Percentiles rank a stretch among this genome's conserved stretches.
These are phyloP conservation scores for Russula griseocarnosa DNA, from an alignment of 768 basidiomycete genomes.

Conservation along the genomic window DNA sequence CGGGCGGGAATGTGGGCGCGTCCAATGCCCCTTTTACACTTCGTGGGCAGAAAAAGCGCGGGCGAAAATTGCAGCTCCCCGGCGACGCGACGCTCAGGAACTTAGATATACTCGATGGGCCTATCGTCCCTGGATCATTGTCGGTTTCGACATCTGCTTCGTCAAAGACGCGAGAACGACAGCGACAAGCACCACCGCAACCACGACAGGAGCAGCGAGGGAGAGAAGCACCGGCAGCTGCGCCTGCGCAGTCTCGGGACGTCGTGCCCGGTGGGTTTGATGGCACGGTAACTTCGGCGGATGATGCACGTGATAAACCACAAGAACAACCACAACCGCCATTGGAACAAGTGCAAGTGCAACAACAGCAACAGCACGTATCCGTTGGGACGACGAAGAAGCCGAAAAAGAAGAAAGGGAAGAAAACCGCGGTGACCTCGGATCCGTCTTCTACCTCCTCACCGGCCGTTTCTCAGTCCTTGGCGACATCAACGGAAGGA, in stretches of 20 bases:
- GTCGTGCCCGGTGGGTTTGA: constrained; percentile 49
- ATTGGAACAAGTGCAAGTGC: not conserved
- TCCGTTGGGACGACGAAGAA: constrained; percentile 36
- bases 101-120: constrained; percentile 11
- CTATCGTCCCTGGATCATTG: constrained; percentile 2
- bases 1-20: not conserved
- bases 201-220: constrained; percentile 21
- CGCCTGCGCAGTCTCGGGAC: constrained; percentile 37
- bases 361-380: constrained; percentile 12
- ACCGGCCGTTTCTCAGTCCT: not conserved
- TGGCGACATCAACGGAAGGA: constrained; percentile 1
- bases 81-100: constrained; percentile 24
- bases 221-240: constrained; percentile 34
- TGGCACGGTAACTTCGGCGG: constrained; percentile 21
- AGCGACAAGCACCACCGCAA: not conserved
- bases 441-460: constrained; percentile 32
- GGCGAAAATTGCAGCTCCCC: constrained; percentile 28
- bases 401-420: constrained; percentile 44
- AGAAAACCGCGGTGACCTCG: constrained; percentile 30
- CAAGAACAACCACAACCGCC: not conserved
- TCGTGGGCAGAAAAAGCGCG: constrained; percentile 35
- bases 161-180: constrained; percentile 28
- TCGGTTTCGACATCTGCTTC: constrained; percentile 31
- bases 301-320: not conserved
- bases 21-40: constrained; percentile 5